These are phyloP conservation scores for Berberis vulgaris DNA, from an alignment of 164 flowering plant genomes.

Conservation along the genomic window DNA sequence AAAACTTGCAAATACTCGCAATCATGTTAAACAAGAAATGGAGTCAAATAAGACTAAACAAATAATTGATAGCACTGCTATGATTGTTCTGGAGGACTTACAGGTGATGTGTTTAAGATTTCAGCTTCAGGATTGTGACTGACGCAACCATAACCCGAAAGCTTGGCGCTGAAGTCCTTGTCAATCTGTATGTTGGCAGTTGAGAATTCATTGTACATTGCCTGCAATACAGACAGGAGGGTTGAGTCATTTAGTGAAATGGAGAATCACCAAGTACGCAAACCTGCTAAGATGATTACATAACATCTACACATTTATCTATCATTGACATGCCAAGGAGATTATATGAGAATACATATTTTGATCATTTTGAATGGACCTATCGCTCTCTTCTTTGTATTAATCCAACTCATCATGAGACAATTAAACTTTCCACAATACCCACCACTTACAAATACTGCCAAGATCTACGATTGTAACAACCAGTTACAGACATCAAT, in stretches of 20 bases:
- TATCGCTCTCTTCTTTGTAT: too few species aligned
- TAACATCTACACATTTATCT: neutral
- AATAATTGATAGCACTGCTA: neutral
- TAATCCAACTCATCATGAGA: too few species aligned
- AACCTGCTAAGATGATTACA: neutral
- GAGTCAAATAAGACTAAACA: neutral
- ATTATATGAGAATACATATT: too few species aligned
- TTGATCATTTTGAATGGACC: too few species aligned
- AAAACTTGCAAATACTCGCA: neutral
- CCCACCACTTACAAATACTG: too few species aligned
- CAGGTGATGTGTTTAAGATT: conserved; percentile 48
- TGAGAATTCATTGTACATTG: conserved; percentile 94
- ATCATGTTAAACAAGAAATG: neutral
- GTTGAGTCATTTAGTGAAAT: conserved; percentile 4
- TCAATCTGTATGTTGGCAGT: conserved; percentile 88
- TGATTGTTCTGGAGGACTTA: conserved; percentile 28
- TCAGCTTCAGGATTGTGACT: conserved; percentile 62
- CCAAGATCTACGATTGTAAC: too few species aligned
- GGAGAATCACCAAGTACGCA: neutral
- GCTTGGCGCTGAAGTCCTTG: conserved; percentile 94
- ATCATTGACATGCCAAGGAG: neutral
- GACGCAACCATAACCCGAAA: conserved; percentile 94
- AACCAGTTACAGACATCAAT: too few species aligned
- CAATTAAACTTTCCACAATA: too few species aligned
- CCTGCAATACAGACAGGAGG: conserved; percentile 37